A percentile compares a stretch with the other conserved stretches of the same genome.
These are phyloP conservation scores for Phytophthora sp. DNA, from an alignment of 352 stramenopile genomes.

Conservation along the genomic window DNA sequence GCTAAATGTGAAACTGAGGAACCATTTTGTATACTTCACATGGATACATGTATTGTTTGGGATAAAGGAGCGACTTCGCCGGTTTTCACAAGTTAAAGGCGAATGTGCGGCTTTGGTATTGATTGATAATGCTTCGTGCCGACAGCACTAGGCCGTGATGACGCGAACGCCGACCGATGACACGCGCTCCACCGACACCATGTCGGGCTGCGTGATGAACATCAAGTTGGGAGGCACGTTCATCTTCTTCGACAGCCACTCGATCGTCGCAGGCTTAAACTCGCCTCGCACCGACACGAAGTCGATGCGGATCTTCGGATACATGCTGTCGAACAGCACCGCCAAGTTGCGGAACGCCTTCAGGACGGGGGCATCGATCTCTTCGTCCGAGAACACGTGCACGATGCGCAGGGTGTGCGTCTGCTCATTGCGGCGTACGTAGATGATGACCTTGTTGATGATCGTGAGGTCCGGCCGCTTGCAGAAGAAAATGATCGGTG, in stretches of 20 bases:
- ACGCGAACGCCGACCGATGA: constrained; percentile 72
- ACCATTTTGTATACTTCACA: too few relatives aligned
- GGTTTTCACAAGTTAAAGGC: too few relatives aligned
- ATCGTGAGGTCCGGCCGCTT: constrained; percentile 84
- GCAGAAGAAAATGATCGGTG: constrained; percentile 87
- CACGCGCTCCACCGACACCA: constrained; percentile 61
- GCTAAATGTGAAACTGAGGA: too few relatives aligned
- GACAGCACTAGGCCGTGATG: constrained; percentile 63
- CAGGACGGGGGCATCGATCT: constrained; percentile 14
- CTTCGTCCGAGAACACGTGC: constrained; percentile 56
- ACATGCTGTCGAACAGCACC: constrained; percentile 81
- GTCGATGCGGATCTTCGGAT: constrained; percentile 84
- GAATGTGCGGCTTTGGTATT: too few relatives aligned
- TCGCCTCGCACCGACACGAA: constrained; percentile 64
- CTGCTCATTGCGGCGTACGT: constrained; percentile 87
- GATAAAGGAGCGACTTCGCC: too few relatives aligned
- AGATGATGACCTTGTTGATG: constrained; percentile 91
- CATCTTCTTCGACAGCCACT: constrained; percentile 75
- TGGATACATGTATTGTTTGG: too few relatives aligned
- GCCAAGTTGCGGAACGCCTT: constrained; percentile 48
- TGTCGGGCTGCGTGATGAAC: constrained; percentile 89
- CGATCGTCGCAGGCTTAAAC: constrained; percentile 66
- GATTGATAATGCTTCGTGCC: too few relatives aligned
- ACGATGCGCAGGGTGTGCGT: constrained; percentile 86
- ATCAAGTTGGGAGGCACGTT: constrained; percentile 83